Evolutionary conservation across 176 grass and related monocot genomes (phyloP), one percentile per base, ranked within the genome.

Genomic region (Ensete ventricosum): DNA sequence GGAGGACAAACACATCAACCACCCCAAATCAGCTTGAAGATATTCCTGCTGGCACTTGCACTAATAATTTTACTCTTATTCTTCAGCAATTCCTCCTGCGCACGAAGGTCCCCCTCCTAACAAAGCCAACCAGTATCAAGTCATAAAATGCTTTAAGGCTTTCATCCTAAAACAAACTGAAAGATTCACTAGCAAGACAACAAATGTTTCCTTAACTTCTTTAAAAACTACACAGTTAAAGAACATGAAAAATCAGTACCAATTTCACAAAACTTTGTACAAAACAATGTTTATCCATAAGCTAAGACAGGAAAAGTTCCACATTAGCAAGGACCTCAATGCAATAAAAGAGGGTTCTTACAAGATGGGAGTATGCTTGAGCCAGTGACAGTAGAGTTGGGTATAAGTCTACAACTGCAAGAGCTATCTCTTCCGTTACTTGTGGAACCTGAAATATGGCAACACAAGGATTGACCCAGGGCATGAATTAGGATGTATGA

Each of bases 81-180:
- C 77, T 82, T 85, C 79, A 93, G 63, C 94, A 98, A 70, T 77
- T 87, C 86, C 79, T 89, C 80, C 68, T 93, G 86, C 70, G 87
- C 85, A 71, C n/a, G 72, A 51, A 74, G 70, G 77, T 91, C 53
- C 9, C 84, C 94, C 75, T 78, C 90, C 94, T 93, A 27, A 87
- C 73, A 26, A 78, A 74, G 52, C 53, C 26, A 69, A 78, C 26
- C 22, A 73, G 8, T 16, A 62, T 59, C 10, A 50, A 75, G 50
- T 55, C 75, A 49, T 43, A 43, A 75, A 48, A 57, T 0, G 55
- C 0, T 54, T 12, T 65, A 9, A 6, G 8, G 29, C 53, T 50
- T 63, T 69, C 8, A 72, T 80, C 23, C 13, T 17, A 74, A 51
- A 54, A 25, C 1, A 14, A 24, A 3, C 1, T 2, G 19, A n/a